These are phyloP conservation scores for Fonsecaea pugnacius DNA, from an alignment of 2,329 filamentous ascomycete genomes.

Conservation along the genomic window DNA sequence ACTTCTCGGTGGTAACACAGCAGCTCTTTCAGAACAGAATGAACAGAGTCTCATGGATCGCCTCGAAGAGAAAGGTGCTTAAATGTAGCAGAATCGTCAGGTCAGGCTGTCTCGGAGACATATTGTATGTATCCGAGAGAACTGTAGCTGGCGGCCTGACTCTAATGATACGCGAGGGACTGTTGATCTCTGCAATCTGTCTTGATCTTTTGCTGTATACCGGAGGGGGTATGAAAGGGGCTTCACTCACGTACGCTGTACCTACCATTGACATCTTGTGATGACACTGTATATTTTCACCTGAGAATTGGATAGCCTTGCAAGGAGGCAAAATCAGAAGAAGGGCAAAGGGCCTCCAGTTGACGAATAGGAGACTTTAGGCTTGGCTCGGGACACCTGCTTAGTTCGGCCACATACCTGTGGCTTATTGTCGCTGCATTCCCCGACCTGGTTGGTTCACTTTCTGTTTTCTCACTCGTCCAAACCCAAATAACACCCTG, in stretches of 20 bases:
- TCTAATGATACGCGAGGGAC: neutral
- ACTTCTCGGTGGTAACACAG: neutral
- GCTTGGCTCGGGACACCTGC: neutral
- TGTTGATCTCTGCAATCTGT: neutral
- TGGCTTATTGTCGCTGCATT: neutral
- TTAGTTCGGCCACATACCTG: neutral
- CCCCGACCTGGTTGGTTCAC: conserved; percentile 1
- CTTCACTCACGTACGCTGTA: neutral
- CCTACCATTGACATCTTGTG: neutral
- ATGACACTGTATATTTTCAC: neutral
- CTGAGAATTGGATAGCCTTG: neutral
- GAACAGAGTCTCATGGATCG: neutral
- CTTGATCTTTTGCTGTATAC: neutral
- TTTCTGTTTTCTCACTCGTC: neutral
- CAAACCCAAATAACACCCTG: neutral
- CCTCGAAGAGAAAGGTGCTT: neutral
- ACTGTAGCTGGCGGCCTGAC: conserved; percentile 1
- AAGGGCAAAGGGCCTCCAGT: neutral
- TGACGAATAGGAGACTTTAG: conserved; percentile 19
- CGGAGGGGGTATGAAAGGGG: neutral
- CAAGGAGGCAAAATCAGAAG: neutral
- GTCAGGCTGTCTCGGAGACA: conserved; percentile 6
- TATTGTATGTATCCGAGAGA: conserved; percentile 8
- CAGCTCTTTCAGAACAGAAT: neutral
- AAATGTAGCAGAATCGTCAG: neutral